Percentiles rank a stretch among this genome's conserved stretches.
phyloP scores from a whole-genome alignment of 352 stramenopile species.

The Phytophthora cajani region DNA sequence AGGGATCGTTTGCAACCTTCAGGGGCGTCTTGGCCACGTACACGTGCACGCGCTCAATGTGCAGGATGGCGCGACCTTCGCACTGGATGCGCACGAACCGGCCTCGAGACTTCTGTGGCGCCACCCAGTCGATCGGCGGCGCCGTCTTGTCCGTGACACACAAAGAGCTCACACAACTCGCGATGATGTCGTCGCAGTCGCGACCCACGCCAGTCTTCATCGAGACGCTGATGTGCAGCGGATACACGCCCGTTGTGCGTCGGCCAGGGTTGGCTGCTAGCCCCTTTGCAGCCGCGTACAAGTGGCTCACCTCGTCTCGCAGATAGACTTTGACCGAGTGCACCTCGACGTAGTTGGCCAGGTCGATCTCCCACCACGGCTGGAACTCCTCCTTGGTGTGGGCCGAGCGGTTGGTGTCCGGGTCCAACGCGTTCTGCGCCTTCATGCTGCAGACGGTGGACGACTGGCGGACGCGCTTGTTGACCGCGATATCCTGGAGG shows the following conservation, averaged over 20 bases:
- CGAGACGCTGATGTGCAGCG: constrained; percentile 60
- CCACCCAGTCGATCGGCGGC: constrained; percentile 50
- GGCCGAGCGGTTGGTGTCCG: constrained; percentile 34
- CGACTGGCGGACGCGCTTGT: constrained; percentile 54
- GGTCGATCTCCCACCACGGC: constrained; percentile 64
- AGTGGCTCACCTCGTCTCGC: constrained; percentile 42
- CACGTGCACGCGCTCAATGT: constrained; percentile 70
- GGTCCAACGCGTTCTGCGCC: constrained; percentile 44
- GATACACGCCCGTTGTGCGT: constrained; percentile 43
- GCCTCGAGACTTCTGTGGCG: constrained; percentile 58
- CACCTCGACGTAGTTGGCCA: constrained; percentile 58
- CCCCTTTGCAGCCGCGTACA: constrained; percentile 27
- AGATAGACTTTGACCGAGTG: constrained; percentile 59
- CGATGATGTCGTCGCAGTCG: constrained; percentile 65
- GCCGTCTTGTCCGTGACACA: constrained; percentile 37
- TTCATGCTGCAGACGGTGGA: constrained; percentile 51
- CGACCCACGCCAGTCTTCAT: constrained; percentile 71
- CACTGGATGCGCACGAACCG: constrained; percentile 70
- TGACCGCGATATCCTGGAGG: constrained; percentile 45
- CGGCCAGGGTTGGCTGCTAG: constrained; percentile 16
- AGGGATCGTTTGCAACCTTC: constrained; percentile 27
- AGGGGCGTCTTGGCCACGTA: constrained; percentile 41
- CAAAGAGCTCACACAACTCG: constrained; percentile 52
- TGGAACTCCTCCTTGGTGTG: constrained; percentile 62
- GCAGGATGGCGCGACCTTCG: constrained; percentile 48